These are phyloP conservation scores for Trichoderma gracile DNA, from an alignment of 2,329 filamentous ascomycete species.

Conservation along the genomic window DNA sequence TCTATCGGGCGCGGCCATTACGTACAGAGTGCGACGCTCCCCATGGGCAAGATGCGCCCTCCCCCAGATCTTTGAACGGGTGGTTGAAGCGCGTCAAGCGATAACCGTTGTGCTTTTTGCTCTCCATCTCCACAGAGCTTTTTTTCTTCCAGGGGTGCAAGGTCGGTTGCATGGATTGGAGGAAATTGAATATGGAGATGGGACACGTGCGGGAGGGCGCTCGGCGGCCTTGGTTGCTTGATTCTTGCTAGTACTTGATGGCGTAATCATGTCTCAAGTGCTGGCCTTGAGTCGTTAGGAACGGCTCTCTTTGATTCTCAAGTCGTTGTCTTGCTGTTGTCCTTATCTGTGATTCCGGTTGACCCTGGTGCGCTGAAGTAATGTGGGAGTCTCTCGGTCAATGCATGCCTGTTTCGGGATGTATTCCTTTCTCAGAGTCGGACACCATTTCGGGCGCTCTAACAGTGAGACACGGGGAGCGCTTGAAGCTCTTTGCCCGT, in stretches of 20 bases:
- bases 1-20: conserved; percentile 17
- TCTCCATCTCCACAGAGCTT: conserved; percentile 2
- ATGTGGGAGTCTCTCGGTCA: no score
- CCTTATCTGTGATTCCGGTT: no score
- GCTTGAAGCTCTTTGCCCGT: not conserved
- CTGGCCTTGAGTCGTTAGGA: no score
- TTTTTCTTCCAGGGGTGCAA: not conserved
- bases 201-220: no score
- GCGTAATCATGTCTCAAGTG: no score
- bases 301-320: no score
- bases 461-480: not conserved
- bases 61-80: not conserved
- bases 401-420: not conserved
- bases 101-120: not conserved
- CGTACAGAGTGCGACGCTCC: conserved; percentile 2
- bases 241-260: no score
- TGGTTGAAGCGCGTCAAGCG: not conserved
- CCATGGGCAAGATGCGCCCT: conserved; percentile 3
- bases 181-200: no score
- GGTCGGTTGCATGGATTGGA: no score
- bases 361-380: no score
- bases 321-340: no score
- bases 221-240: no score
- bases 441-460: not conserved
- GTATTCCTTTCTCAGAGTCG: not conserved